Percentiles rank a stretch among this genome's conserved stretches.
phyloP scores from a whole-genome alignment of 1,284 basidiomycete species.

The Malassezia caprae region DNA sequence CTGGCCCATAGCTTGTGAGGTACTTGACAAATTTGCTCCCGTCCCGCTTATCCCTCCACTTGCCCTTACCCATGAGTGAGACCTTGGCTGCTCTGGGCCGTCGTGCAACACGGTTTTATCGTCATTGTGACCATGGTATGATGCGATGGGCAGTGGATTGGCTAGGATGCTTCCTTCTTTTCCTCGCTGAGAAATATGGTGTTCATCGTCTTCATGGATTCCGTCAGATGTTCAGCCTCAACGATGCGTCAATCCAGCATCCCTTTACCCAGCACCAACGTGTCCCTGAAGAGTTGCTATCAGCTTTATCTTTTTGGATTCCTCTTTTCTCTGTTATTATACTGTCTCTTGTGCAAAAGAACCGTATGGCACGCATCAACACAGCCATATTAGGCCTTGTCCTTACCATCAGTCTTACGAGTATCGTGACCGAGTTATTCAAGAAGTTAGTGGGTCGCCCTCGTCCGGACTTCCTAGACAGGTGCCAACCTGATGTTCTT shows the following conservation, averaged over 20 bases:
- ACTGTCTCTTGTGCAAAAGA: constrained; percentile 62
- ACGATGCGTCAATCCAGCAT: constrained; percentile 56
- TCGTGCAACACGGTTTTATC: neutral
- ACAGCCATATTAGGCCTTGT: constrained; percentile 66
- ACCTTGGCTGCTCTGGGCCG: neutral
- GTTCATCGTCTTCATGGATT: constrained; percentile 64
- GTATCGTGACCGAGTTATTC: constrained; percentile 68
- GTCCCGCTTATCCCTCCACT: neutral
- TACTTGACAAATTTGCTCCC: neutral
- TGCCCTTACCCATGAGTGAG: neutral
- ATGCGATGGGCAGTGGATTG: constrained; percentile 25
- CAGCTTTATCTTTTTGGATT: constrained; percentile 22
- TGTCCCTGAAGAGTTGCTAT: constrained; percentile 58
- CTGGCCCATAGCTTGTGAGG: neutral
- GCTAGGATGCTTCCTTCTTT: constrained; percentile 28
- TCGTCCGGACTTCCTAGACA: constrained; percentile 54
- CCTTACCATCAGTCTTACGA: constrained; percentile 64
- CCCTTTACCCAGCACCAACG: constrained; percentile 70
- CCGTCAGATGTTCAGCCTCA: constrained; percentile 54
- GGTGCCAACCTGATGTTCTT: constrained; percentile 61
- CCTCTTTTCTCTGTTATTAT: constrained; percentile 56
- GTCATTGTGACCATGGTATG: neutral
- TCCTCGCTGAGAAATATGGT: constrained; percentile 51
- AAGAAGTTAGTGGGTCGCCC: constrained; percentile 77
- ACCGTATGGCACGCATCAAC: constrained; percentile 80